Percentiles rank a stretch among this genome's conserved stretches.
These are phyloP conservation scores for Paraphoma chrysanthemicola DNA, from an alignment of 2,329 filamentous ascomycete species.

Conservation along the genomic window DNA sequence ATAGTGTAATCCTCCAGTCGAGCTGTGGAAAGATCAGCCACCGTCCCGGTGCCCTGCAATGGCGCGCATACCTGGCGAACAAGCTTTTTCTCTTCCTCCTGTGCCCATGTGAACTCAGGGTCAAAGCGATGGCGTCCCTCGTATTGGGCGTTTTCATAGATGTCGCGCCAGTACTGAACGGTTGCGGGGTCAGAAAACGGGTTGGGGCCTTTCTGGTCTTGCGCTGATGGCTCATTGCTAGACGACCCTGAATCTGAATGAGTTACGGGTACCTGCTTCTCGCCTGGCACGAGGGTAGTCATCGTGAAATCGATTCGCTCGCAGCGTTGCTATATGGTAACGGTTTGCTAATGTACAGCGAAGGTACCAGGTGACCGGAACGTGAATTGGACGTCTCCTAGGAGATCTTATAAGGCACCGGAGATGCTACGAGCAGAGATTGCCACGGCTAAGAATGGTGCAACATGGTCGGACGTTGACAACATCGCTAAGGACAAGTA, in stretches of 20 bases:
- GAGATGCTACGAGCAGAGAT: conserved; percentile 4
- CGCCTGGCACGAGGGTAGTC: conserved; percentile 13
- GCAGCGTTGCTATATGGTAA: conserved; percentile 11
- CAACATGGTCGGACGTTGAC: conserved; percentile 21
- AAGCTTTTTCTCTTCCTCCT: conserved; percentile 55
- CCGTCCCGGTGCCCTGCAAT: no score
- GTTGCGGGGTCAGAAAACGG: conserved; percentile 31
- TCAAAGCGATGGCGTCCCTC: conserved; percentile 57
- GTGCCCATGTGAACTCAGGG: conserved; percentile 54
- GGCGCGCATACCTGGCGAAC: conserved; percentile 50
- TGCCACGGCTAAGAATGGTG: conserved; percentile 22
- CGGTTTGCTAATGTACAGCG: conserved; percentile 7
- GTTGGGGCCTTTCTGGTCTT: conserved; percentile 26
- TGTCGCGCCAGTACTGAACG: conserved; percentile 30
- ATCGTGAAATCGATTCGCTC: conserved; percentile 11
- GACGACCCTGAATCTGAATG: conserved; percentile 25
- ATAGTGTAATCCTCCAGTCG: conserved; percentile 35
- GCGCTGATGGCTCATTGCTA: conserved; percentile 5
- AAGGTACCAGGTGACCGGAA: conserved; percentile 9
- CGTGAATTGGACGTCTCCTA: conserved; percentile 10
- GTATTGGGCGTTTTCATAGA: conserved; percentile 40
- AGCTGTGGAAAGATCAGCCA: conserved; percentile 18
- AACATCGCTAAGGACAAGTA: conserved; percentile 19
- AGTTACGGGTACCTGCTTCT: conserved; percentile 24
- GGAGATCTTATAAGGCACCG: conserved; percentile 21